Conservation (phyloP, 352 stramenopile species). For the Pythium rishiriense region DNA sequence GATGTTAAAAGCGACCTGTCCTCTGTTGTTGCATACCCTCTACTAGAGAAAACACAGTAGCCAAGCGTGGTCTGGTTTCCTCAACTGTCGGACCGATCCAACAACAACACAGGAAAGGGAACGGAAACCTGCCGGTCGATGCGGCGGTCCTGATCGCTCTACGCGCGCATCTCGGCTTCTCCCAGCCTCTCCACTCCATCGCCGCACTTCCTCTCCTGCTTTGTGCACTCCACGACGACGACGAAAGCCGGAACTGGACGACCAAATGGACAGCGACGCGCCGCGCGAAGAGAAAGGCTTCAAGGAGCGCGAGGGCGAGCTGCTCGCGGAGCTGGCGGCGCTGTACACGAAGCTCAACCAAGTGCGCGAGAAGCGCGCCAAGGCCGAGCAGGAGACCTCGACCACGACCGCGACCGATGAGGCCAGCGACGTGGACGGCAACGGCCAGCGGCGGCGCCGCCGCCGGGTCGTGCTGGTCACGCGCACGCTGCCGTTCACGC, state of each 20-base stretch:
- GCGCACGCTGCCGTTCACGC: constrained; percentile 71
- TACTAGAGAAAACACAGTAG: constrained; percentile 4
- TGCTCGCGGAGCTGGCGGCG: constrained; percentile 68
- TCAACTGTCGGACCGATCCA: constrained; percentile 11
- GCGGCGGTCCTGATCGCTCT: neutral
- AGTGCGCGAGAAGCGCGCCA: constrained; percentile 76
- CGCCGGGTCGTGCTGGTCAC: constrained; percentile 77
- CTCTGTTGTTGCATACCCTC: neutral
- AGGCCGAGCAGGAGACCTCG: constrained; percentile 59
- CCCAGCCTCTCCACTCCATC: neutral
- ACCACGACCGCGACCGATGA: constrained; percentile 22
- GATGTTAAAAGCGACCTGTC: neutral
- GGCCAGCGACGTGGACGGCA: constrained; percentile 31
- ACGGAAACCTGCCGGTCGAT: constrained; percentile 9
- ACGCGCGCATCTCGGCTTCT: neutral
- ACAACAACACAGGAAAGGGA: constrained; percentile 1
- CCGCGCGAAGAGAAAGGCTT: constrained; percentile 36
- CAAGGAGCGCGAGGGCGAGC: constrained; percentile 68
- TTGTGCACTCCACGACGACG: neutral
- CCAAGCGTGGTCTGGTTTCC: constrained; percentile 11
- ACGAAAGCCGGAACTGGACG: too few relatives aligned
- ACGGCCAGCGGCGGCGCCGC: constrained; percentile 33
- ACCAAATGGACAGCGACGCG: constrained; percentile 27
- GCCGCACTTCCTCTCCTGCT: too few relatives aligned
- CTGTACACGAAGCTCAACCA: constrained; percentile 84